A percentile compares a stretch with the other conserved stretches of the same genome.
Conservation (phyloP, 2,329 filamentous ascomycete genomes). For the Botryotinia convoluta region DNA sequence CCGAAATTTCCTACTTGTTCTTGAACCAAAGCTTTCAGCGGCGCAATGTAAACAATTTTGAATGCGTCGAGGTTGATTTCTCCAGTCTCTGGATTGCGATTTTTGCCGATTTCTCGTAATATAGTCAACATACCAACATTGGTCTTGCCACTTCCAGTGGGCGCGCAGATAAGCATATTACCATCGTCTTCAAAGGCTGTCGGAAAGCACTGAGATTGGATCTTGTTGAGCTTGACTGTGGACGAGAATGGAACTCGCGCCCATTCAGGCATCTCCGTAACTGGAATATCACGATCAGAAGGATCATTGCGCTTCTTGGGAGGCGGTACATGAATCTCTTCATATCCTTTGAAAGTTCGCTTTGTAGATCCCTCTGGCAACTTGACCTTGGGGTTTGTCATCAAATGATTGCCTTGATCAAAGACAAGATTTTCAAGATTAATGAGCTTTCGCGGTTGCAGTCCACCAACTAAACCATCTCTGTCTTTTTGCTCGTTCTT, state of each 20-base stretch:
- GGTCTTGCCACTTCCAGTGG: conserved; percentile 95
- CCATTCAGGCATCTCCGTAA: conserved; percentile 90
- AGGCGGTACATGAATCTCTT: conserved; percentile 94
- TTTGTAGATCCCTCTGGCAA: conserved; percentile 94
- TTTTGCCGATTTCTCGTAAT: conserved; percentile 92
- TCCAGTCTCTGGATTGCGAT: conserved; percentile 84
- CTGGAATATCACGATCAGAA: conserved; percentile 76
- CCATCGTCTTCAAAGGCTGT: conserved; percentile 90
- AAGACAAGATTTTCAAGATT: conserved; percentile 96
- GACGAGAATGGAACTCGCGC: conserved; percentile 80
- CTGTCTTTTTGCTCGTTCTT: conserved; percentile 56
- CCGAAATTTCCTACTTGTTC: conserved; percentile 98
- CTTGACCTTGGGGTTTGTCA: conserved; percentile 97
- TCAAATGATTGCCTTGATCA: conserved; percentile 96
- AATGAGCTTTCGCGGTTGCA: conserved; percentile 83
- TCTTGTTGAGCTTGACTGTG: conserved; percentile 85
- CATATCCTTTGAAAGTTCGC: conserved; percentile 94
- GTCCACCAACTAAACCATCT: conserved; percentile 71
- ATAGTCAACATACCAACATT: conserved; percentile 98
- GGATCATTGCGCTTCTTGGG: conserved; percentile 85
- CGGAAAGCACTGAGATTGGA: conserved; percentile 91
- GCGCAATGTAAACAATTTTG: conserved; percentile 98
- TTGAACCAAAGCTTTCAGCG: conserved; percentile 91
- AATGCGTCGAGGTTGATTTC: conserved; percentile 94
- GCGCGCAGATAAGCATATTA: conserved; percentile 96